Evolutionary conservation across 1,139 yeast genomes (phyloP).

Genomic region (Debaryomyces psychrophilus): DNA sequence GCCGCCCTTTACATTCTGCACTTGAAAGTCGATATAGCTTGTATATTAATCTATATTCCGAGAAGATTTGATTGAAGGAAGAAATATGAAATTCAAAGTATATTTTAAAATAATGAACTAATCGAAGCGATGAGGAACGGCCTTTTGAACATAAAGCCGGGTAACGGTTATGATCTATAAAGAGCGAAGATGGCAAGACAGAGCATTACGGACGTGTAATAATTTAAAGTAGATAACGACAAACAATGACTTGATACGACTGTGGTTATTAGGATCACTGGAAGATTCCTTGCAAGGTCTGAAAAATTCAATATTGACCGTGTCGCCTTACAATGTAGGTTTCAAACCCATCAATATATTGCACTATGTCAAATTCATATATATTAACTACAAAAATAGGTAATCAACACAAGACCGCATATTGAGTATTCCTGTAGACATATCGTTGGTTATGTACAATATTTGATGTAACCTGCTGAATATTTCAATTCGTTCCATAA

Average conservation of each 20-base stretch:
- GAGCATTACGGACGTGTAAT: not conserved
- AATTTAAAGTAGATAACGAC: no score
- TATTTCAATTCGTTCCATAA: conserved; percentile 38
- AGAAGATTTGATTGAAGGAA: conserved; percentile 8
- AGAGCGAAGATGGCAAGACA: not conserved
- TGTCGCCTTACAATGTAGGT: no score
- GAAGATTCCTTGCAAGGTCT: no score
- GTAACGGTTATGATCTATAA: not conserved
- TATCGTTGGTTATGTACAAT: conserved; percentile 7
- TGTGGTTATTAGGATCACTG: no score
- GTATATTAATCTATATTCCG: conserved; percentile 9
- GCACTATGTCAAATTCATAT: not conserved
- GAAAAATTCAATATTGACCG: no score
- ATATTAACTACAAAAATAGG: not conserved
- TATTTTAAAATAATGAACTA: not conserved
- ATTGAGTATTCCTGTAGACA: not conserved
- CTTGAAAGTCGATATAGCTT: not conserved
- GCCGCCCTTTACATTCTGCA: not conserved
- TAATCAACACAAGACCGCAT: no score
- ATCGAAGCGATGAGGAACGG: not conserved
- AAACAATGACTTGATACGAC: no score
- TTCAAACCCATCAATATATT: no score
- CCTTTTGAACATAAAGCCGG: no score
- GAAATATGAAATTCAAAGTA: no score
- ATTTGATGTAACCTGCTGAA: conserved; percentile 19